These are phyloP conservation scores for Ganoderma leucocontextum DNA, from an alignment of 1,284 basidiomycete genomes.

Conservation along the genomic window DNA sequence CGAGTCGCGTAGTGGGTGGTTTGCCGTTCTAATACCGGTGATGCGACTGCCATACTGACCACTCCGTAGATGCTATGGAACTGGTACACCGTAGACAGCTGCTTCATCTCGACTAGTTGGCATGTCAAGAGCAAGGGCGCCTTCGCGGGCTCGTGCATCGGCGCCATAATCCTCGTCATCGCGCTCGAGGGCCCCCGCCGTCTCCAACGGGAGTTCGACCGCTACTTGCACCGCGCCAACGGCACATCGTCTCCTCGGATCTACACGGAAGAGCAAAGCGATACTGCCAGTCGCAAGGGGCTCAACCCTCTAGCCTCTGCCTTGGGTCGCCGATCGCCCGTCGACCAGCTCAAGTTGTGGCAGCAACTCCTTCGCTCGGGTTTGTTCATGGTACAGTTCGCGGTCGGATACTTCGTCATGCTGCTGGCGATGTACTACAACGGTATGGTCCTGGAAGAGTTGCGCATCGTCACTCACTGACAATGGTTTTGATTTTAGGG, in stretches of 20 bases:
- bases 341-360: constrained; percentile 10
- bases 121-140: constrained; percentile 15
- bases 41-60: neutral
- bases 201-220: constrained; percentile 20
- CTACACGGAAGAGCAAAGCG: neutral
- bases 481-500: constrained; percentile 7
- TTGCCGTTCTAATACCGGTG: neutral
- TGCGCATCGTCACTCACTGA: neutral
- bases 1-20: neutral
- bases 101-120: constrained; percentile 19
- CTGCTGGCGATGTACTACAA: constrained; percentile 24
- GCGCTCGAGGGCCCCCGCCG: constrained; percentile 20
- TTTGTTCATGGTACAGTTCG: constrained; percentile 19
- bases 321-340: neutral
- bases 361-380: constrained; percentile 16
- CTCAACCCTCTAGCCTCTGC: neutral
- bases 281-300: constrained; percentile 5
- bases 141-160: constrained; percentile 23
- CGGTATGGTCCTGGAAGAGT: neutral
- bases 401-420: constrained; percentile 22
- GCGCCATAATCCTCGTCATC: constrained; percentile 20
- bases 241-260: neutral
- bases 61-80: constrained; percentile 21
- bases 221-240: constrained; percentile 16
- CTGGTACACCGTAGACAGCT: constrained; percentile 21